Conservation (phyloP, 2,329 filamentous ascomycete genomes). For the Claviceps sp. region DNA sequence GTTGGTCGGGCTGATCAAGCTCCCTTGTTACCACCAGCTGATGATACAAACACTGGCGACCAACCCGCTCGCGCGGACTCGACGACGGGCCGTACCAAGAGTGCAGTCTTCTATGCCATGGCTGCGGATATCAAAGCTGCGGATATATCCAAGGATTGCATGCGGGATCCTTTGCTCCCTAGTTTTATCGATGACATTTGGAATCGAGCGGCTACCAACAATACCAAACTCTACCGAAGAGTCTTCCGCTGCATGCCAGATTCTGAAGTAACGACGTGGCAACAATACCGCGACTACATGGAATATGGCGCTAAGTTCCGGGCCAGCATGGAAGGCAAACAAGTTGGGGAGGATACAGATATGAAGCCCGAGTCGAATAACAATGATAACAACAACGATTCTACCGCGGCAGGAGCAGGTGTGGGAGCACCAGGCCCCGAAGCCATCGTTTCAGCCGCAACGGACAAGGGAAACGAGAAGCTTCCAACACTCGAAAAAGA, state of each 20-base stretch:
- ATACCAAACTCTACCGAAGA: slow-evolving; percentile 83
- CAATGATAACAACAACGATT: slow-evolving; percentile 13
- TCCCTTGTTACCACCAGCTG: slow-evolving; percentile 52
- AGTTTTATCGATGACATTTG: slow-evolving; percentile 80
- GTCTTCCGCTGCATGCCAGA: slow-evolving; percentile 98
- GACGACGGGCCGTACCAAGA: slow-evolving; percentile 33
- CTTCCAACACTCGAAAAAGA: slow-evolving; percentile 9
- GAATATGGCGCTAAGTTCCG: slow-evolving; percentile 68
- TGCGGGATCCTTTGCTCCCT: slow-evolving; percentile 76
- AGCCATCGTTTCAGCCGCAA: slow-evolving; percentile 21
- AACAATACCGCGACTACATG: slow-evolving; percentile 75
- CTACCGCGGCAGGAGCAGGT: slow-evolving; percentile 25
- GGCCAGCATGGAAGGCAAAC: slow-evolving; percentile 47
- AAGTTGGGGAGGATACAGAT: slow-evolving; percentile 34
- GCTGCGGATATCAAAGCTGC: slow-evolving; percentile 59
- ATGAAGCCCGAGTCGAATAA: slow-evolving; percentile 22
- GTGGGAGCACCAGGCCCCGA: slow-evolving; percentile 29
- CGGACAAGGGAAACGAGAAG: slow-evolving; percentile 18
- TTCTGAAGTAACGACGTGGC: slow-evolving; percentile 85
- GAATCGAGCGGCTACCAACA: slow-evolving; percentile 79
- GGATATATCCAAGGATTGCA: slow-evolving; percentile 75
- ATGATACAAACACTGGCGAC: slow-evolving; percentile 74
- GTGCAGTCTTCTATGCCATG: slow-evolving; percentile 35
- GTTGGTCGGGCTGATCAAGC: slow-evolving; percentile 57
- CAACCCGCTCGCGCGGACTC: slow-evolving; percentile 45